Conservation (phyloP, 78 protist genomes). For the Chrysochromulina parva region DNA sequence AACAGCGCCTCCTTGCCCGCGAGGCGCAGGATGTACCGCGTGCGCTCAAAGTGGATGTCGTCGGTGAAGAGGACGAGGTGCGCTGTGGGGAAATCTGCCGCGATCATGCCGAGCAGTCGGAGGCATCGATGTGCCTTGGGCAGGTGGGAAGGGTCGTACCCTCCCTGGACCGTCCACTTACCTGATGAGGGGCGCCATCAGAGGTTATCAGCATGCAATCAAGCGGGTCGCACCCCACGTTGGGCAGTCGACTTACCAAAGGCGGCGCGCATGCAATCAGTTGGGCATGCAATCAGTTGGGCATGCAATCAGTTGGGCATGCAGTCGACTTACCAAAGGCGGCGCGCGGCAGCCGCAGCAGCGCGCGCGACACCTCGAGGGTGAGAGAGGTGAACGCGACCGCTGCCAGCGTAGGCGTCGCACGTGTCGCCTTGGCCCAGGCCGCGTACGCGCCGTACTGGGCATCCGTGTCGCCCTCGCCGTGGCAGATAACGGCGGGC, state of each 20-base stretch:
- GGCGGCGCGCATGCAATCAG: no score
- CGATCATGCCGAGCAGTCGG: background rate
- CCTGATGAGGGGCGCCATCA: no score
- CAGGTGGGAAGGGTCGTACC: background rate
- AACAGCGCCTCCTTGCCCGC: no score
- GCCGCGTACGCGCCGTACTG: background rate
- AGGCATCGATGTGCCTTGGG: background rate
- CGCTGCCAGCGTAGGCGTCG: background rate
- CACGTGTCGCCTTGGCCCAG: background rate
- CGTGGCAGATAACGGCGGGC: background rate
- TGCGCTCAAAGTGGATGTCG: background rate
- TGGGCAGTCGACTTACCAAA: no score
- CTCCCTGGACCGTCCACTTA: background rate
- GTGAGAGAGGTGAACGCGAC: constrained; percentile 11
- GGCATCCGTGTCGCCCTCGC: background rate
- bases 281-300: no score
- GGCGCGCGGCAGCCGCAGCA: background rate
- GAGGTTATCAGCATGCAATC: no score
- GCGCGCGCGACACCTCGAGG: background rate
- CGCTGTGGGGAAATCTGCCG: background rate
- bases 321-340: background rate
- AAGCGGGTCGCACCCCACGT: no score
- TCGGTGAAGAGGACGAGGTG: background rate
- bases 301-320: no score
- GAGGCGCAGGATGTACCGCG: background rate